Conservation (phyloP, 2,329 filamentous ascomycete species). For the Cercospora nicotianae region DNA sequence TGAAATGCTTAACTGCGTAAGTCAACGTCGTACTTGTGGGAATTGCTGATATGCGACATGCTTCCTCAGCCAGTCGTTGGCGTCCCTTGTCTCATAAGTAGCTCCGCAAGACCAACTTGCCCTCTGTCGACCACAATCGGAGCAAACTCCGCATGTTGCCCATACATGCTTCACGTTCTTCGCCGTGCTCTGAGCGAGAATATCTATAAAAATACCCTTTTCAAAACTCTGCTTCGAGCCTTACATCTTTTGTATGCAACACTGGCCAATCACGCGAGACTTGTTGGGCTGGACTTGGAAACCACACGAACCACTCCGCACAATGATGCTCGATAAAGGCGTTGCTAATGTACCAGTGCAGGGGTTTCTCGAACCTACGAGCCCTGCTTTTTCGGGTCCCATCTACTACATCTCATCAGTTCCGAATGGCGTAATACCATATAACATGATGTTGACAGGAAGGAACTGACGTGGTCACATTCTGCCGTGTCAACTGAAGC, state of each 20-base stretch:
- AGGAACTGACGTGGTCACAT: neutral
- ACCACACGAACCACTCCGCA: neutral
- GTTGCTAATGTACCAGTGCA: neutral
- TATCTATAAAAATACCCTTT: neutral
- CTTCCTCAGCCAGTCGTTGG: neutral
- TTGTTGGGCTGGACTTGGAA: neutral
- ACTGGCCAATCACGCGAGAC: neutral
- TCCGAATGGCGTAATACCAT: neutral
- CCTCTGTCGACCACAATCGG: neutral
- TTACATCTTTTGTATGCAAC: neutral
- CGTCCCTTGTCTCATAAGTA: neutral
- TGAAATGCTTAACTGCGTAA: neutral
- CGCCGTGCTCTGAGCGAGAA: neutral
- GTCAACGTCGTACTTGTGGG: neutral
- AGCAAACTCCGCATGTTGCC: neutral
- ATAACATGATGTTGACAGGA: neutral
- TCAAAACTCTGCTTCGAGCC: neutral
- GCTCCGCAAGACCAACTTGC: neutral
- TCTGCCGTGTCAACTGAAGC: neutral
- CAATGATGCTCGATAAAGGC: neutral
- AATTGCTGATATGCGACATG: neutral
- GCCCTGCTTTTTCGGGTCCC: neutral
- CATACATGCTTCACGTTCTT: neutral
- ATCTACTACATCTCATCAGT: neutral
- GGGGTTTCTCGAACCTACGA: neutral